These are phyloP conservation scores for Termitomyces sp. DNA, from an alignment of 768 basidiomycete genomes.

Conservation along the genomic window DNA sequence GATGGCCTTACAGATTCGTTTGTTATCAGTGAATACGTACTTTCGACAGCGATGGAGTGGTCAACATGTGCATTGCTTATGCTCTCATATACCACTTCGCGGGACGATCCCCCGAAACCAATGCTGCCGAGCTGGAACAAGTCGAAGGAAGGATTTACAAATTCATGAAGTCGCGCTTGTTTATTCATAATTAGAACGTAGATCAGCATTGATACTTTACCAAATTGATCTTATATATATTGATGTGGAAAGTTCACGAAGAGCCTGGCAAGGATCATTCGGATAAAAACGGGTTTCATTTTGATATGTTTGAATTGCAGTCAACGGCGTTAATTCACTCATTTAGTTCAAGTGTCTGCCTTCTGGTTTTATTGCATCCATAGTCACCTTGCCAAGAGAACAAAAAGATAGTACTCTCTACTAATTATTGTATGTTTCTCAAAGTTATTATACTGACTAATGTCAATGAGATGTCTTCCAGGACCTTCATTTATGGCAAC, in stretches of 20 bases:
- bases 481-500: background rate
- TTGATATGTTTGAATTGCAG: too few relatives aligned
- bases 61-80: slow-evolving; percentile 17
- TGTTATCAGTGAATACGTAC: slow-evolving; percentile 22
- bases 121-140: background rate
- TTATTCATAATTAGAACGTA: background rate
- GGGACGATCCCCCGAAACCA: slow-evolving; percentile 14
- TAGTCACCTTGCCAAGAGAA: background rate
- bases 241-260: too few relatives aligned
- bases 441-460: too few relatives aligned
- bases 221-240: background rate
- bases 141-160: background rate
- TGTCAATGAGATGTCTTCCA: background rate
- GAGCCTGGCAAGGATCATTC: too few relatives aligned
- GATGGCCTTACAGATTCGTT: slow-evolving; percentile 17
- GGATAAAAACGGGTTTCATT: too few relatives aligned
- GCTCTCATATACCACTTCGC: slow-evolving; percentile 16
- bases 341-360: too few relatives aligned
- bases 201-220: background rate
- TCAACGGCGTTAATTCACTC: too few relatives aligned
- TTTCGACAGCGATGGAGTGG: slow-evolving; percentile 23
- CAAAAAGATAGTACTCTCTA: background rate
- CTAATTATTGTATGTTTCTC: background rate
- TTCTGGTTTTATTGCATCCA: background rate
- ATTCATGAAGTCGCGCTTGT: background rate